A percentile compares a stretch with the other conserved stretches of the same genome.
phyloP scores from a whole-genome alignment of 805 yeast genomes.

The Candida verbasci region DNA sequence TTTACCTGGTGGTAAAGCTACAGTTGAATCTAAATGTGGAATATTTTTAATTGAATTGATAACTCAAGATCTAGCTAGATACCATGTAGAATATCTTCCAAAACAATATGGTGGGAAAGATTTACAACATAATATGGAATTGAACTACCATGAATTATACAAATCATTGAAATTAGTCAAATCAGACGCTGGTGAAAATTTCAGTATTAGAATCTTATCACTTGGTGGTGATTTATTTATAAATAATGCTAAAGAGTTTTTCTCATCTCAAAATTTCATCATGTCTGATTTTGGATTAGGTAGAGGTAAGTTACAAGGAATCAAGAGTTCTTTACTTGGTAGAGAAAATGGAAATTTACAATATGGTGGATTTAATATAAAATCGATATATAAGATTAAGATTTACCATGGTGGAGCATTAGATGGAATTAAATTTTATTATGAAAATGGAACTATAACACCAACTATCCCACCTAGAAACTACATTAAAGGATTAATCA shows the following conservation, averaged over 20 bases:
- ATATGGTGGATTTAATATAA: conserved; percentile 31
- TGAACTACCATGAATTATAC: conserved; percentile 39
- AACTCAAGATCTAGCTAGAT: conserved; percentile 51
- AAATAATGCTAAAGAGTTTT: conserved; percentile 40
- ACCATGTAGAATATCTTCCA: conserved; percentile 61
- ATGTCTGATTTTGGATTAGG: conserved; percentile 39
- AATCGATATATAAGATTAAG: conserved; percentile 47
- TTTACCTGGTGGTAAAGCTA: conserved; percentile 16
- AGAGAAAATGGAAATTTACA: conserved; percentile 16
- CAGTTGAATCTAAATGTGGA: conserved; percentile 57
- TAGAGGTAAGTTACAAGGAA: conserved; percentile 34
- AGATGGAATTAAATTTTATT: conserved; percentile 70
- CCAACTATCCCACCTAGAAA: conserved; percentile 49
- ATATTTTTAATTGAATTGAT: conserved; percentile 72
- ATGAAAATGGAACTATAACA: conserved; percentile 9
- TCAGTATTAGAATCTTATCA: conserved; percentile 51
- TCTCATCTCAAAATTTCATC: conserved; percentile 13
- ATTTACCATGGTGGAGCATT: conserved; percentile 73
- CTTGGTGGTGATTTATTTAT: conserved; percentile 61
- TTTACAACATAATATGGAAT: conserved; percentile 45
- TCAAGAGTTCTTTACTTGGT: conserved; percentile 35
- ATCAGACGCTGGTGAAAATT: conserved; percentile 21
- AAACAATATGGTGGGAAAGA: conserved; percentile 54
- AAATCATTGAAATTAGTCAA: conserved; percentile 18
- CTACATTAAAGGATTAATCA: conserved; percentile 27